Percentiles rank a stretch among this genome's conserved stretches.
These are phyloP conservation scores for Pistacia atlantica DNA, from an alignment of 345 rosid genomes.

Conservation along the genomic window DNA sequence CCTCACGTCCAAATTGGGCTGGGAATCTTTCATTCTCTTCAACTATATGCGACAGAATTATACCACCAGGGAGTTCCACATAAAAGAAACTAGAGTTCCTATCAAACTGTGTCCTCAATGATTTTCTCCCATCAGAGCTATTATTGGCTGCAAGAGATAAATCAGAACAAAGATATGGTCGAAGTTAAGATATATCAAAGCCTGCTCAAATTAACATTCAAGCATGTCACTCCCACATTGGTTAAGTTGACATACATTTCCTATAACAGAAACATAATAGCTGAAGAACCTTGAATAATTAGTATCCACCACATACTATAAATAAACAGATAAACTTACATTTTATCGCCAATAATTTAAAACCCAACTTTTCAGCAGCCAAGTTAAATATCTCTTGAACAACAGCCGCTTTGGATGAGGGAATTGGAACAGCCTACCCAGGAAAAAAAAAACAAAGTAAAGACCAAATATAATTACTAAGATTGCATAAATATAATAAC, in stretches of 20 bases:
- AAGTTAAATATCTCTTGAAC: slow-evolving; percentile 66
- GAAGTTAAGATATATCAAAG: slow-evolving; percentile 11
- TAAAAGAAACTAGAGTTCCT: slow-evolving; percentile 66
- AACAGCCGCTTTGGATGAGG: slow-evolving; percentile 64
- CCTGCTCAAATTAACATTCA: not conserved
- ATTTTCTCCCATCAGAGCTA: slow-evolving; percentile 66
- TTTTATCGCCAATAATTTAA: slow-evolving; percentile 58
- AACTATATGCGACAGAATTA: slow-evolving; percentile 54
- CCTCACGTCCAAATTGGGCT: slow-evolving; percentile 94
- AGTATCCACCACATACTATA: slow-evolving; percentile 8
- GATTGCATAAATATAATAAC: not conserved
- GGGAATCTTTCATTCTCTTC: slow-evolving; percentile 84
- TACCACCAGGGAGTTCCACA: slow-evolving; percentile 76
- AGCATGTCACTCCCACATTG: slow-evolving; percentile 1
- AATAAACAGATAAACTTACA: slow-evolving; percentile 42
- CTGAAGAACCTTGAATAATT: not conserved
- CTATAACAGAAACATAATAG: not conserved
- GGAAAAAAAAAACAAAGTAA: not conserved
- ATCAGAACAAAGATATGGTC: slow-evolving; percentile 3
- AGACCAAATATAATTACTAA: not conserved
- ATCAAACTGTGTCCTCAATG: slow-evolving; percentile 64
- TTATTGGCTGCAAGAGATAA: slow-evolving; percentile 42
- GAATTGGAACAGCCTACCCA: slow-evolving; percentile 75
- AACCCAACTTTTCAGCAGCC: slow-evolving; percentile 89
- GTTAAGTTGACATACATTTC: not conserved